Base-by-base conservation (phyloP, 2,329 filamentous ascomycete genomes). In the Zymoseptoria ardabiliae region DNA sequence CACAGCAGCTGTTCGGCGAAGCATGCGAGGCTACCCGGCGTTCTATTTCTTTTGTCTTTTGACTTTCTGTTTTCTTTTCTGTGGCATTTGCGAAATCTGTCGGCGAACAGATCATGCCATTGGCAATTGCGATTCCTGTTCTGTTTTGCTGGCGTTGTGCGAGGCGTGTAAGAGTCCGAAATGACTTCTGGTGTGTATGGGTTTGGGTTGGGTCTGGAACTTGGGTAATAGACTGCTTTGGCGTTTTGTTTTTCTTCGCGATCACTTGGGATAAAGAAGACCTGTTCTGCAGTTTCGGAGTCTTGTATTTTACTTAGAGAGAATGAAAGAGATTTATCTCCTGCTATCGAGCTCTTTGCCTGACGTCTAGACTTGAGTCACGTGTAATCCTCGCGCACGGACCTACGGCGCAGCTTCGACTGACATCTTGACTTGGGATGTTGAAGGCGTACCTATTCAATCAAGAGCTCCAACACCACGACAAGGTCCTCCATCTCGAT, bases 341-440 rank as follows among this genome's bases (percentile, higher is more conserved):
- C 25, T 28, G 25, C 23, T 25, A 28, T 28, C 25, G 25, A 28
- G 25, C 25, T 28, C 8, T 8, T 1, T 9, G 2, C 25, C 25
- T 28, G 25, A 28, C 25, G 25, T 28, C 23, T 7, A 23, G 3
- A 7, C 1, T 25, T 7, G 4, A 28, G 25, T 28, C 25, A 28
- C 25, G 25, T 28, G 25, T 6, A 8, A 2, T 28, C 4, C 8
- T 9, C 4, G 25, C 3, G 25, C 25, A 28, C 25, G 25, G 25
- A 28, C 25, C 25, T 28, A 8, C 25, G 2, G 25, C 25, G 25
- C 25, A 28, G 25, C 25, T 28, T 28, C 25, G 25, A 28, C 25
- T 28, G 25, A 28, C 25, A 28, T 4, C 83, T 50, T 85, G 68
- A 68, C 25, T 28, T 28, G 25, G 25, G 13, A n/a, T n/a, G 17